phyloP scores from a whole-genome alignment of 164 flowering plant genomes.

The Magnolia officinalis region DNA sequence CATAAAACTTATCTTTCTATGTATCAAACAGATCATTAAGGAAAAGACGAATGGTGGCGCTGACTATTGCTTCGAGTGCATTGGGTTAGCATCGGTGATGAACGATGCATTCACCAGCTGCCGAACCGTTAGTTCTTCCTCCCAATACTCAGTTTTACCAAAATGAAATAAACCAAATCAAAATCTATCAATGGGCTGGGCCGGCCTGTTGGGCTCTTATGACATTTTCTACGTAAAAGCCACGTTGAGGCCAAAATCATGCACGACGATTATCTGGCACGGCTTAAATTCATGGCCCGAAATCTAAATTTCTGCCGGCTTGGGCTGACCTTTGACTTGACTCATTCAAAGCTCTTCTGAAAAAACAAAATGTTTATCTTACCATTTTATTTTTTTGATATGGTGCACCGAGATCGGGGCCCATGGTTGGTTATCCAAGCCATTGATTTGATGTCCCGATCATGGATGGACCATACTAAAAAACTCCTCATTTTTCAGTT shows the following conservation, averaged over 20 bases:
- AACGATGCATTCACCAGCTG: constrained; percentile 48
- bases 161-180: background rate
- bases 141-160: background rate
- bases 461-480: too few relatives aligned
- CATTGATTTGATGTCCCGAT: too few relatives aligned
- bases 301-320: too few relatives aligned
- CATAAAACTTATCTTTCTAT: background rate
- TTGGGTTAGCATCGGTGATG: constrained; percentile 63
- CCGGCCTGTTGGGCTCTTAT: background rate
- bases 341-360: too few relatives aligned
- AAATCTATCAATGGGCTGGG: background rate
- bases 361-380: too few relatives aligned
- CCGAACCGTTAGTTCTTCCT: constrained; percentile 27
- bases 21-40: constrained; percentile 40
- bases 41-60: constrained; percentile 77
- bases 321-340: too few relatives aligned
- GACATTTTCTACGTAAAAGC: too few relatives aligned
- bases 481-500: too few relatives aligned
- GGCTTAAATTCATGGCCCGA: background rate
- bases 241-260: background rate
- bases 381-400: too few relatives aligned
- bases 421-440: too few relatives aligned
- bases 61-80: constrained; percentile 76
- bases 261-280: background rate
- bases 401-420: too few relatives aligned